Percentiles rank a stretch among this genome's conserved stretches.
phyloP scores from a whole-genome alignment of 2,329 filamentous ascomycete species.

The Sporothrix luriei region DNA sequence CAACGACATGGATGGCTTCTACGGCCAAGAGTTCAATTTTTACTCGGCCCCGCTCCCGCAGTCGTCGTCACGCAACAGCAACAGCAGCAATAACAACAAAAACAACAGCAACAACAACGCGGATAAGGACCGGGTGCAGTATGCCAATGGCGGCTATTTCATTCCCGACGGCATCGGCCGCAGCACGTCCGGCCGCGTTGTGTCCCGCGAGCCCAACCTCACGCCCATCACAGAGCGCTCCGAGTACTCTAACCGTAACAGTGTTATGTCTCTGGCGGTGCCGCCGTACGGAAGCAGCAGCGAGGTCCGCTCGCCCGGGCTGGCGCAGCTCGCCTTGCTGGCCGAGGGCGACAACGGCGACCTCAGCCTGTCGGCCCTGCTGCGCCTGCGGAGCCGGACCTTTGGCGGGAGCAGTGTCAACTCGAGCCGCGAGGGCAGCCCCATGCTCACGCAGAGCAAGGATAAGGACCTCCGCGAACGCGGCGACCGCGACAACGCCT shows the following conservation, averaged over 20 bases:
- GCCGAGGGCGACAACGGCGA: constrained; percentile 64
- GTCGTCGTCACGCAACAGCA: constrained; percentile 30
- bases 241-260: constrained; percentile 94
- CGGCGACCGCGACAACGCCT: constrained; percentile 48
- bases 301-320: constrained; percentile 68
- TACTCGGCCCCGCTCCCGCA: constrained; percentile 65
- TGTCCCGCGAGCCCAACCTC: constrained; percentile 83
- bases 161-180: constrained; percentile 68
- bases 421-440: constrained; percentile 57
- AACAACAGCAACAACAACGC: background rate
- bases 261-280: constrained; percentile 72
- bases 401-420: constrained; percentile 75
- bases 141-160: constrained; percentile 85
- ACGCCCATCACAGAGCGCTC: constrained; percentile 96
- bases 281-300: constrained; percentile 48
- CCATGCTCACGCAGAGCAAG: constrained; percentile 43
- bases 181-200: constrained; percentile 70
- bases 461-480: constrained; percentile 31
- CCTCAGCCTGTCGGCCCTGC: constrained; percentile 71
- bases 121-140: constrained; percentile 54
- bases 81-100: constrained; percentile 44
- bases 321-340: constrained; percentile 74
- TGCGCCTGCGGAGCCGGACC: constrained; percentile 71
- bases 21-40: constrained; percentile 95
- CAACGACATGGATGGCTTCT: constrained; percentile 90